Evolutionary conservation across 306 rosid species (phyloP).

Genomic region (Canavalia gladiata): DNA sequence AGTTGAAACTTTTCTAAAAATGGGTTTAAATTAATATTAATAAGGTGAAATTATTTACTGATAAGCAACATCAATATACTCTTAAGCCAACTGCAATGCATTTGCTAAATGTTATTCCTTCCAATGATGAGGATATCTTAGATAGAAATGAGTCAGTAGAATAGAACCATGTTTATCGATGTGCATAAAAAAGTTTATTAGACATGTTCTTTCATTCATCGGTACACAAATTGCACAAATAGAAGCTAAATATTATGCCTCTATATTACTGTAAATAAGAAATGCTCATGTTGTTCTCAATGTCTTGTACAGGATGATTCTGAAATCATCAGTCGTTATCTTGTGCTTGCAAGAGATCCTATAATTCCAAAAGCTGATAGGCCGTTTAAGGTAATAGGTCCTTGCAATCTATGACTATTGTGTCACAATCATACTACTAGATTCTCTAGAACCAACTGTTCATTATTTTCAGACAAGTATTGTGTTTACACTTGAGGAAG

Average conservation of each 20-base stretch:
- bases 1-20: background rate
- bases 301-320: constrained; percentile 62
- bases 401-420: background rate
- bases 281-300: constrained; percentile 31
- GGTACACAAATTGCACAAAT: background rate
- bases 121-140: constrained; percentile 7
- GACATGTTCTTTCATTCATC: constrained; percentile 30
- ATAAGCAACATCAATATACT: background rate
- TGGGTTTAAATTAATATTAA: constrained; percentile 16
- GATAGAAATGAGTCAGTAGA: background rate
- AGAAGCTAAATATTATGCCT: constrained; percentile 5
- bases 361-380: constrained; percentile 64
- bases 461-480: constrained; percentile 60
- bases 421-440: constrained; percentile 28
- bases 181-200: constrained; percentile 13
- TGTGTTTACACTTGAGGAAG: constrained; percentile 65
- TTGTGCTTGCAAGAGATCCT: constrained; percentile 77
- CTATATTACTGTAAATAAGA: constrained; percentile 30
- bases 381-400: constrained; percentile 57
- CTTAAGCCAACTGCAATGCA: constrained; percentile 35
- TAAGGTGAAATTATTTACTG: background rate
- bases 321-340: constrained; percentile 63
- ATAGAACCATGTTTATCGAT: background rate
- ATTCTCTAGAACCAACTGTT: constrained; percentile 15
- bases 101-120: constrained; percentile 24